Conservation (phyloP, 148 eudicot species). For the Amaranthus hypochondriacus region DNA sequence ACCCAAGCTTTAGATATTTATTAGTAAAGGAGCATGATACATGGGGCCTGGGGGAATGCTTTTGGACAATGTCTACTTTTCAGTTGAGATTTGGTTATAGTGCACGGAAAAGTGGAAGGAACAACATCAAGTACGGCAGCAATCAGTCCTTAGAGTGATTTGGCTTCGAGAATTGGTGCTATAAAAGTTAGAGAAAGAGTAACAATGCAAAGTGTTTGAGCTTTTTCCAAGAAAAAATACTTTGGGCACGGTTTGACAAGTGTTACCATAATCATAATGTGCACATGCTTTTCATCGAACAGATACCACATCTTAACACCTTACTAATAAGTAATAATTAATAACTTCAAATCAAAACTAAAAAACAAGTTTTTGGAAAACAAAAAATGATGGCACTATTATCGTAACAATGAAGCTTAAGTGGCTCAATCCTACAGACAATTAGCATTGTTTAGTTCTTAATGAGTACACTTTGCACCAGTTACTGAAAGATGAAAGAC, state of each 20-base stretch:
- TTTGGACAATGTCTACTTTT: constrained; percentile 13
- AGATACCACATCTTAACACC: too few species aligned
- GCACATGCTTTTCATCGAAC: too few species aligned
- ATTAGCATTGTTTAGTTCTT: constrained; percentile 8
- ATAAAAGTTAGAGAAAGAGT: constrained; percentile 5
- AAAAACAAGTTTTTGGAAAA: neutral
- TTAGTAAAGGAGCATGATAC: neutral
- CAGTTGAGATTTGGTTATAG: constrained; percentile 17
- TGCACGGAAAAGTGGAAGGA: neutral
- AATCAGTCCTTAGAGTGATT: constrained; percentile 12
- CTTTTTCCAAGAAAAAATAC: neutral
- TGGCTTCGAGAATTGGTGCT: constrained; percentile 5
- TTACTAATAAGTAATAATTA: too few species aligned
- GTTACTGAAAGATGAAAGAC: neutral
- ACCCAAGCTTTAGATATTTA: too few species aligned
- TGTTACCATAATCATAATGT: too few species aligned
- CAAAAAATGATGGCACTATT: neutral
- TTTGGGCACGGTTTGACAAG: neutral
- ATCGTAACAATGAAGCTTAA: neutral
- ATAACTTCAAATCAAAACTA: too few species aligned
- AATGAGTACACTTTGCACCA: neutral
- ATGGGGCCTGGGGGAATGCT: constrained; percentile 11
- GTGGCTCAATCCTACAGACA: neutral
- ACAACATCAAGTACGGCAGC: constrained; percentile 17
- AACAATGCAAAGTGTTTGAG: neutral